Conservation (phyloP, 306 rosid species). For the Potentilla sterilis region DNA sequence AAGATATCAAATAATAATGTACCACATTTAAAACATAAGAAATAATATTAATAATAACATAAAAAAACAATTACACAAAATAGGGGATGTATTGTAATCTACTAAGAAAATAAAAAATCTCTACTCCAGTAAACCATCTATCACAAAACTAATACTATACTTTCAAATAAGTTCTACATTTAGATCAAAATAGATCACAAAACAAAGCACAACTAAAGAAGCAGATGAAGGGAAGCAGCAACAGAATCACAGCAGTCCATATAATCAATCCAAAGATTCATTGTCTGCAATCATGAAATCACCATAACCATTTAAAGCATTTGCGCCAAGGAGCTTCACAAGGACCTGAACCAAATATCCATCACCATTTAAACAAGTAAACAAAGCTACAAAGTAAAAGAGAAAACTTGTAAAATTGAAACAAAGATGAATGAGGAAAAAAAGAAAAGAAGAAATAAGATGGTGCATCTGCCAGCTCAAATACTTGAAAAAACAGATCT, state of each 20-base stretch:
- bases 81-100: conserved; percentile 19
- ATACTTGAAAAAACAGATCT: neutral
- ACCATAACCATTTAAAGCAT: conserved; percentile 81
- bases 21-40: neutral
- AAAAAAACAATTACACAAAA: neutral
- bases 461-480: neutral
- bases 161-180: conserved; percentile 47
- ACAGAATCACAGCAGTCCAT: conserved; percentile 73
- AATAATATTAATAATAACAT: neutral
- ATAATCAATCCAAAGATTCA: conserved; percentile 76
- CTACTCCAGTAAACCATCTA: conserved; percentile 15
- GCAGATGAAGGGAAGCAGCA: conserved; percentile 77
- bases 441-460: neutral
- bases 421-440: neutral
- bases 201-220: conserved; percentile 51
- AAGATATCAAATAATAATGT: neutral
- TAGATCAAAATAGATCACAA: conserved; percentile 41
- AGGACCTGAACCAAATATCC: conserved; percentile 72
- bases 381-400: conserved; percentile 30
- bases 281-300: conserved; percentile 78
- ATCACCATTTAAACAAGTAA: conserved; percentile 53
- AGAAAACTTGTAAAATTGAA: neutral
- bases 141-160: conserved; percentile 32
- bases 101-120: conserved; percentile 19
- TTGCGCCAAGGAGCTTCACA: conserved; percentile 82